A percentile compares a stretch with the other conserved stretches of the same genome.
phyloP scores from a whole-genome alignment of 495 filamentous ascomycete species.

The Hypomontagnella monticulosa region DNA sequence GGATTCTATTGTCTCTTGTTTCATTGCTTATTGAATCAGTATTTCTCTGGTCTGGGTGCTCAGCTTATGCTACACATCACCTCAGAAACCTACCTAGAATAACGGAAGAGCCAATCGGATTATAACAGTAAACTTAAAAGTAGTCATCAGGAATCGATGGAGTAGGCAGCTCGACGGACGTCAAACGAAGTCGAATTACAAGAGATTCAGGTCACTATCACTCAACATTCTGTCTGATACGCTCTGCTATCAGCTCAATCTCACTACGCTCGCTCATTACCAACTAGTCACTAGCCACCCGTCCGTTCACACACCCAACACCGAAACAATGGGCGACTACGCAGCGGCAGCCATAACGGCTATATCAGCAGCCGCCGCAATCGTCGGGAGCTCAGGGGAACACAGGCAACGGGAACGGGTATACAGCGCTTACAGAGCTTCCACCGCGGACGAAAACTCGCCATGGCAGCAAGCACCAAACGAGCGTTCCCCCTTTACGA shows the following conservation, averaged over 20 bases:
- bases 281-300: neutral
- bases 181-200: neutral
- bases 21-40: too few relatives aligned
- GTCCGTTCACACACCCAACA: neutral
- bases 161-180: neutral
- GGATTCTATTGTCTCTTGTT: too few relatives aligned
- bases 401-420: conserved; percentile 17
- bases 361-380: conserved; percentile 25
- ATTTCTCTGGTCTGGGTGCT: too few relatives aligned
- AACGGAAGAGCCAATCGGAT: too few relatives aligned
- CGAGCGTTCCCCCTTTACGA: conserved; percentile 14
- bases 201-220: neutral
- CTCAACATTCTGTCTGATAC: neutral
- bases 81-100: too few relatives aligned
- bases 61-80: too few relatives aligned
- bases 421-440: neutral
- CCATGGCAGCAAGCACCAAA: conserved; percentile 18
- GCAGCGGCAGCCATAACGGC: conserved; percentile 25
- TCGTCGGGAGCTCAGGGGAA: conserved; percentile 18
- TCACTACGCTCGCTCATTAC: neutral
- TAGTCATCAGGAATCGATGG: neutral
- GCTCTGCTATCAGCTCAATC: conserved; percentile 5
- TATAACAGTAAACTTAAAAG: conserved; percentile 1
- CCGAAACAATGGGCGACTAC: conserved; percentile 21
- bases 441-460: conserved; percentile 22